A percentile compares a stretch with the other conserved stretches of the same genome.
Evolutionary conservation across 2,329 filamentous ascomycete species (phyloP).

Genomic region (Aspergillus melleus): DNA sequence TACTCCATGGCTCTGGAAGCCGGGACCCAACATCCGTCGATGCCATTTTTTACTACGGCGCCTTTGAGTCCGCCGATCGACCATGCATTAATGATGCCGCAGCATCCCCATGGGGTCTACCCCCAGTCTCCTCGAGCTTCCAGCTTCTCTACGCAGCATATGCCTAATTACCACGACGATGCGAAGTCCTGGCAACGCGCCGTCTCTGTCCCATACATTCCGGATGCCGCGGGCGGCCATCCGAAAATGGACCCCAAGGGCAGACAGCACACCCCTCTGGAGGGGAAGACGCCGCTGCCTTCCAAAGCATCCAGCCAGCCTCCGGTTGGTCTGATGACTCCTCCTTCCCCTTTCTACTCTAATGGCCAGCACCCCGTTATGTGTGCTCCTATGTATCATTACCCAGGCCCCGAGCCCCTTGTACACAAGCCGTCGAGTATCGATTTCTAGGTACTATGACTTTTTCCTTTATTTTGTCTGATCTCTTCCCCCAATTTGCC

Average conservation of each 20-base stretch:
- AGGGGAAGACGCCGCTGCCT: slow-evolving; percentile 20
- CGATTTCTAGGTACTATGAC: slow-evolving; percentile 18
- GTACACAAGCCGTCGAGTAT: slow-evolving; percentile 23
- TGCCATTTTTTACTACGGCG: slow-evolving; percentile 27
- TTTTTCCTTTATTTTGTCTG: background rate
- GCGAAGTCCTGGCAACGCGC: slow-evolving; percentile 31
- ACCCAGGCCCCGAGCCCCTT: slow-evolving; percentile 25
- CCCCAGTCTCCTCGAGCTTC: slow-evolving; percentile 22
- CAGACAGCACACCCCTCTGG: slow-evolving; percentile 16
- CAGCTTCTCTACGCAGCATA: slow-evolving; percentile 17
- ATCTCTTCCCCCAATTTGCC: slow-evolving; percentile 4
- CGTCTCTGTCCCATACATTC: slow-evolving; percentile 28
- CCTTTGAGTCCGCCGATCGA: slow-evolving; percentile 27
- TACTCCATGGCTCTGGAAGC: slow-evolving; percentile 30
- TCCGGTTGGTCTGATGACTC: slow-evolving; percentile 18
- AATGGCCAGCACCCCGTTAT: slow-evolving; percentile 26
- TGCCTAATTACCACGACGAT: slow-evolving; percentile 20
- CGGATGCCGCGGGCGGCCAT: slow-evolving; percentile 15
- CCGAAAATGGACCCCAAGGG: slow-evolving; percentile 20
- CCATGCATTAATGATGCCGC: slow-evolving; percentile 23
- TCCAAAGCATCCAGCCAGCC: slow-evolving; percentile 16
- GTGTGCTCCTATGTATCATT: slow-evolving; percentile 31
- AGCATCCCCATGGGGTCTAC: slow-evolving; percentile 22
- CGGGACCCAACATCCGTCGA: slow-evolving; percentile 20
- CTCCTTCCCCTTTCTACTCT: slow-evolving; percentile 24